Base-by-base conservation (phyloP, 2,329 filamentous ascomycete species). In the Colletotrichum incanum region DNA sequence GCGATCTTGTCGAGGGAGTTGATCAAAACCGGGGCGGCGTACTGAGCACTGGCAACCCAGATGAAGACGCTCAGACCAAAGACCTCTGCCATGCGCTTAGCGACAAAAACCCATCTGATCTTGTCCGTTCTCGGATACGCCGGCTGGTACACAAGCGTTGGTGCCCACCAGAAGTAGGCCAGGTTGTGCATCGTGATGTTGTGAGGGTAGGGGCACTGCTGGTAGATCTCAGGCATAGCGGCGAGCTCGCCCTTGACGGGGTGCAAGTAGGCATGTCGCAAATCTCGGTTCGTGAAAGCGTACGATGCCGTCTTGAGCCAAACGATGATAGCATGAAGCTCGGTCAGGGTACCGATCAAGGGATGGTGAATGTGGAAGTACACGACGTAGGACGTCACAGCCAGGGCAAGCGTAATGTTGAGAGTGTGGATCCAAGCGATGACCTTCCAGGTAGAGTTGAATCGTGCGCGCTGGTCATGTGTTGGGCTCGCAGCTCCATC, bases 251-350 rank as follows among this genome's bases (percentile, higher is more conserved):
- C 89, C 66, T 88, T 87, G 52, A 87, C 85, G 2, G 94, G 93
- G 78, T 97, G 93, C 28, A 98, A 88, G 80, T 94, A 94, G 23
- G 96, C 94, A 80, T 98, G 94, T 50, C 96, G 93, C 43, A 99
- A 89, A 80, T 99, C 96, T 75, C 96, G 92, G 82, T 99, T 99
- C 34, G 96, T 98, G 78, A 98, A 93, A 31, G 96, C 96, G 80
- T 98, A 99, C 0, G 95, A 98, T 75, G 94, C 94, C 41, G 93
- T 95, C 86, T 99, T 99, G 78, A 99, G 89, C 92, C 95, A 98
- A 62, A 98, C 95, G 67, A 98, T 93, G 77, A 98, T 92, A 74
- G 95, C 95, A 80, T 99, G 96, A 73, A 97, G 84, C 82, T 98
- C 94, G 74, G 93, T 95, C 60, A 98, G 85, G 0, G 95, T 98